Evolutionary conservation across 768 basidiomycete species (phyloP), one percentile per base, ranked within the genome.

Genomic region (Tremella yokohamensis): DNA sequence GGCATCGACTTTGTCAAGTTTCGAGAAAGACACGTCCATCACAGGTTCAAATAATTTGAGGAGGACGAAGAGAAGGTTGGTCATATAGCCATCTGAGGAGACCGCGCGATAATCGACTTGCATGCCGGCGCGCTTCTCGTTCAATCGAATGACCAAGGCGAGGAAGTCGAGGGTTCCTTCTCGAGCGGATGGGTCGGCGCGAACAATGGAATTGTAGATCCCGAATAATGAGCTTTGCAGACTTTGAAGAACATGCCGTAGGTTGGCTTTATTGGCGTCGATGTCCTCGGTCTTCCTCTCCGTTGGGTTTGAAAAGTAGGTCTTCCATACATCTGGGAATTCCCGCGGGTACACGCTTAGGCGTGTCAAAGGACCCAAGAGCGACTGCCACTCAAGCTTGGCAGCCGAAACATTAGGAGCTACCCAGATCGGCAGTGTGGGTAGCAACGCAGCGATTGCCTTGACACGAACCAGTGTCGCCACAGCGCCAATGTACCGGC

Each of bases 1-100:
- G 1, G 85, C 80, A 69, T 99, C 94, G 49, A 99, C 89, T 58
- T 88, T 87, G 73, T 96, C 88, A 68, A 99, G 87, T 89, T 96
- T 98, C 42, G 86, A 84, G 66, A 87, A 97, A 54, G 82, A 84
- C 0, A 88, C 85, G 73, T 98, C 94, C 82, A 98, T 90, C 69
- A 97, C 94, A 0, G 94, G 94, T 64, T 93, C 90, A 25, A 90
- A 87, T 68, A 99, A 87, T 13, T 85, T 83, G 48, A 91, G 80
- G 20, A 98, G 77, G 13, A 96, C 79, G n/a, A 81, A 81, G 65
- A 93, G 88, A 29, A 93, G 69, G 66, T 97, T 98, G 58, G 89
- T 82, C 87, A 99, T 88, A 75, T 91, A 97, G 56, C 88, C 86
- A 71, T 99, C 94, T 0, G 85, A 85, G 1, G 92, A 84, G 11